Evolutionary conservation across 2,329 filamentous ascomycete species (phyloP), one percentile per base, ranked within the genome.

Genomic region (Nothomitra cinnamomea): DNA sequence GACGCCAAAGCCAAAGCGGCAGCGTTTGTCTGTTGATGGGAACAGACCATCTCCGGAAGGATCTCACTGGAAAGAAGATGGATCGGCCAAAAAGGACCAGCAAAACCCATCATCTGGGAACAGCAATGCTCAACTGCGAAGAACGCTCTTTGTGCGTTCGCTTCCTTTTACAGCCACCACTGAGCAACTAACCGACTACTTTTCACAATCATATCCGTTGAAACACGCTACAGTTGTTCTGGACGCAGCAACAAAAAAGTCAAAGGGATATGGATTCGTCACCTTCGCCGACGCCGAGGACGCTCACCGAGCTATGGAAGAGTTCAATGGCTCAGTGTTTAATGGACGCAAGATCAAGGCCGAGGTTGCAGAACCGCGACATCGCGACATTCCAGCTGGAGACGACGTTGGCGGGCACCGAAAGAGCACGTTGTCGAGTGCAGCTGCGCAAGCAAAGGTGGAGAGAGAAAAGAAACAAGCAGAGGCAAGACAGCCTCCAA

Each of bases 281-380:
- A 96, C 92, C 1, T 92, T 98, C 62, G 87, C 89, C 61, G 92
- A 98, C 64, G 78, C 85, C 28, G 89, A 95, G 59, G 92, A 98
- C 71, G 89, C 90, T 12, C 72, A 82, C 58, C 78, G 82, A 58
- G 94, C 92, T 17, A 78, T 85, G 64, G 78, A 83, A 55, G 84
- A 94, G 65, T 78, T 95, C 63, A 80, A 95, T 66, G 85, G 86
- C 57, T 75, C 83, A 47, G 70, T 79, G 24, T 78, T 95, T 60
- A 79, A 88, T 51, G 90, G 89, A 19, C 81, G 83, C 61, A 86
- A 84, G 58, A 81, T 98, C 61, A 82, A 81, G 55, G 78, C 96
- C 53, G 92, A 98, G 60, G 74, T 94, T 63, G 92, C 92, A 36
- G 85, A 95, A 67, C 80, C 85, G 2, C 79, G 94, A 66, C 80